These are phyloP conservation scores for Asterophora parasitica DNA, from an alignment of 768 basidiomycete species.

Conservation along the genomic window DNA sequence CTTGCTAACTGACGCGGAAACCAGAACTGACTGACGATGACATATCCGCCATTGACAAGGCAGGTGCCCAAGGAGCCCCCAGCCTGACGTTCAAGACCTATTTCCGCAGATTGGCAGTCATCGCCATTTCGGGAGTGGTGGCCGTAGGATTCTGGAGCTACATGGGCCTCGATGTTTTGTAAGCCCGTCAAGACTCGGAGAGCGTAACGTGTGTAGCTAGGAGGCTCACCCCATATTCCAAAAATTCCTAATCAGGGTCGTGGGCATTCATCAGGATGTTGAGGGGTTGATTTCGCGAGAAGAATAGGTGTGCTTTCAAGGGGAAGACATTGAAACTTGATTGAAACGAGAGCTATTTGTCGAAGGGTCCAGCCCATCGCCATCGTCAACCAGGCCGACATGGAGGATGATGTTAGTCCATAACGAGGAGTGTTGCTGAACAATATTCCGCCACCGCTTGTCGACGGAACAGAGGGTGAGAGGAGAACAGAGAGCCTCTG, in stretches of 20 bases:
- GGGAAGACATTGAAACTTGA: constrained; percentile 30
- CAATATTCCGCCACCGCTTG: constrained; percentile 49
- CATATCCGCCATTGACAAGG: constrained; percentile 50
- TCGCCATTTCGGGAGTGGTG: constrained; percentile 17
- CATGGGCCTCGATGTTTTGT: constrained; percentile 19
- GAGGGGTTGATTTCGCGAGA: constrained; percentile 44
- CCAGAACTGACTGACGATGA: constrained; percentile 48
- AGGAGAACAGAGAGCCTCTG: constrained; percentile 40
- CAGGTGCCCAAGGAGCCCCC: constrained; percentile 40
- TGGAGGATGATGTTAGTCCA: constrained; percentile 56
- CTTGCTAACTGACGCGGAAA: not conserved
- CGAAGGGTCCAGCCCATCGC: constrained; percentile 2
- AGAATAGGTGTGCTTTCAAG: constrained; percentile 36
- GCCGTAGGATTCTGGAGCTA: constrained; percentile 21
- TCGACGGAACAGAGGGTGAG: constrained; percentile 43
- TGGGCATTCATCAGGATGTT: constrained; percentile 56
- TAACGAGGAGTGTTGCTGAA: constrained; percentile 40
- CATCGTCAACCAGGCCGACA: constrained; percentile 27
- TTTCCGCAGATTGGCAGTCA: constrained; percentile 14
- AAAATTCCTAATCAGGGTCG: constrained; percentile 56
- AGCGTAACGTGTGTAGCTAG: constrained; percentile 2
- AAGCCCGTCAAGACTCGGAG: not conserved
- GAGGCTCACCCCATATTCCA: constrained; percentile 42
- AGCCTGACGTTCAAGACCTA: constrained; percentile 5
- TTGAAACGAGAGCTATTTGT: constrained; percentile 21